Evolutionary conservation across 768 basidiomycete species (phyloP), one percentile per base, ranked within the genome.

Genomic region (Leccinum broughii): DNA sequence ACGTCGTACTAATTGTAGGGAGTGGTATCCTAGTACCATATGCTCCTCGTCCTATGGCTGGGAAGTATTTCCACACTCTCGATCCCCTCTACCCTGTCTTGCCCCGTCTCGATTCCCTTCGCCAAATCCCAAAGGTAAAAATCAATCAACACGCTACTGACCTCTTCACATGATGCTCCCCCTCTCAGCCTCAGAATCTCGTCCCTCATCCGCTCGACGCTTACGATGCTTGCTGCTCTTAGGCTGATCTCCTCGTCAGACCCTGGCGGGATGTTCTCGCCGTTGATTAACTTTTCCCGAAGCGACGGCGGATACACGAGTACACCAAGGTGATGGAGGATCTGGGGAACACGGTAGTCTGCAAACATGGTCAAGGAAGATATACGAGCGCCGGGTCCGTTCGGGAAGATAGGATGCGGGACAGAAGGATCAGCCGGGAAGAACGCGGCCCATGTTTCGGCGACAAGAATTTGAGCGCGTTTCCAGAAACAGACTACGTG

Each of bases 371-470:
- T 94, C 11, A 95, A 81, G 53, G 86, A 76, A 54, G 83, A 79
- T 62, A 94, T 90, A 39, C 79, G 78, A 20, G 87, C 77, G 5
- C 87, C 88, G 10, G 70, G 70, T 7, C 66, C 55, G 15, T 80
- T 77, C 3, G 89, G 88, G 75, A 95, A 92, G 48, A 94, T 76
- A 3, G 92, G 93, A 70, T 95, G 93, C 0, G 77, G 66, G 7
- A 70, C 58, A 7, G 75, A 11, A 76, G 62, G 60, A 3, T 78
- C 72, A 4, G 76, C 68, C 1, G 92, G 92, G 72, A 89, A 90
- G 78, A 95, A 94, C 3, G 93, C 93, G 2, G 94, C 93, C 93
- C 92, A 95, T 0, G 85, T 87, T 70, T 96, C 93, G 1, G 93
- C 93, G 34, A 95, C 88, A 41, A 95, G 81, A 58, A 96, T 96